phyloP scores from a whole-genome alignment of 352 stramenopile species.

The Globisporangium alternatum region DNA sequence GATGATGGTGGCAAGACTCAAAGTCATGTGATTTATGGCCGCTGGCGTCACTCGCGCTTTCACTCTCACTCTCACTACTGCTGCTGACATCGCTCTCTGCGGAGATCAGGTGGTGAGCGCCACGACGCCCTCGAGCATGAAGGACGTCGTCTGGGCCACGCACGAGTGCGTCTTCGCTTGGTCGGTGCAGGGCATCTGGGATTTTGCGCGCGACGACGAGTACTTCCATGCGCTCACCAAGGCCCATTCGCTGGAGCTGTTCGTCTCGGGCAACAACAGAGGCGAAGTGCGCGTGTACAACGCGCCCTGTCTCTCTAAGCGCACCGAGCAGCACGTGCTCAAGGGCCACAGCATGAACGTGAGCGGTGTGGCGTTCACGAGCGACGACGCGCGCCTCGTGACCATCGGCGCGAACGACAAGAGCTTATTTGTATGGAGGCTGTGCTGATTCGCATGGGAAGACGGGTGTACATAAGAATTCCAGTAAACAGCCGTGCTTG shows the following conservation, averaged over 20 bases:
- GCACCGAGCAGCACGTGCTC: constrained; percentile 51
- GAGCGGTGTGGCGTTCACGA: constrained; percentile 63
- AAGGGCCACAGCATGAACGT: constrained; percentile 60
- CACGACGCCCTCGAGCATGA: constrained; percentile 32
- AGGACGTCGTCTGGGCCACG: constrained; percentile 58
- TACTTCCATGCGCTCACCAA: constrained; percentile 54
- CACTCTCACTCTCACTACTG: too few relatives aligned
- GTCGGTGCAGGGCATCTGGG: constrained; percentile 65
- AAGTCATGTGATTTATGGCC: too few relatives aligned
- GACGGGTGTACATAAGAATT: not conserved
- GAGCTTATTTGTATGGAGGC: constrained; percentile 65
- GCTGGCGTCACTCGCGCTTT: too few relatives aligned
- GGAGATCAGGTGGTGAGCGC: too few relatives aligned
- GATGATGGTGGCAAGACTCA: too few relatives aligned
- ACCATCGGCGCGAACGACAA: constrained; percentile 73
- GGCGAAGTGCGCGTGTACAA: constrained; percentile 70
- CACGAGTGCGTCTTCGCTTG: constrained; percentile 70
- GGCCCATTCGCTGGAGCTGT: constrained; percentile 38
- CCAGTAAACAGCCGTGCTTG: not conserved
- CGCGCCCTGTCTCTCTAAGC: constrained; percentile 62
- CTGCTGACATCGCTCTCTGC: too few relatives aligned
- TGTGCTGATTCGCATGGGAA: constrained; percentile 9
- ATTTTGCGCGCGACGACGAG: constrained; percentile 43
- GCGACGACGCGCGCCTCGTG: constrained; percentile 62
- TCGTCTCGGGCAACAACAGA: constrained; percentile 64